Evolutionary conservation across 805 yeast genomes (phyloP), one percentile per base, ranked within the genome.

Genomic region (Sungouiella thailandica): DNA sequence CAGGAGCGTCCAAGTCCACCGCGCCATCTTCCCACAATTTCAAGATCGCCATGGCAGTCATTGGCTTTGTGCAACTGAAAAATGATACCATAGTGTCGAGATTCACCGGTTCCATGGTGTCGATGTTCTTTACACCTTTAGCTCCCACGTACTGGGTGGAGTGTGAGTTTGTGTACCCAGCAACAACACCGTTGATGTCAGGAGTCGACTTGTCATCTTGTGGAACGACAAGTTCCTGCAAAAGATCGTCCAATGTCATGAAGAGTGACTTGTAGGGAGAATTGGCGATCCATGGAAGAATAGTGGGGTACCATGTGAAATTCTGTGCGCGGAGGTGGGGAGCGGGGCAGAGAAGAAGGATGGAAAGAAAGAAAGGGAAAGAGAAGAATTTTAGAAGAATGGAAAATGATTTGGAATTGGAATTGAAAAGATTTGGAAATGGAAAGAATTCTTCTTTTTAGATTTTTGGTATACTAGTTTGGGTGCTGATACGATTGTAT

Each of bases 1-100:
- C 66, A 1, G 66, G 67, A 3, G 29, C 49, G 29, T 65, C 69
- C 30, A 66, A 41, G 5, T 56, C 52, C 5, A 66, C 40, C 25
- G 42, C 40, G 1, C 62, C 63, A 17, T 50, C 50, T 20, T 64
- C 66, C 25, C 50, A 50, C 16, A 66, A 52, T 17, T 53, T 50
- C 22, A 65, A 47, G n/a, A 58, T 39, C 3, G 62, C 70, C 49
- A 60, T 54, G 6, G 36, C 55, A 1, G 72, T 47, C 38, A 47
- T 44, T 5, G 43, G 22, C 33, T 47, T 47, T 14, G 51, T 47
- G 17, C 49, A 44, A 24, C 47, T 41, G 29, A 35, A 47, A 13
- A 36, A 30, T 8, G 45, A 30, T 33, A 47, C 13, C 28, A 20
- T 31, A 29, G 36, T 29, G 17, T 47, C 44, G 11, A 16, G 25